A percentile compares a stretch with the other conserved stretches of the same genome.
Conservation (phyloP, 1,139 yeast species). For the Saccharomyces hybrid region DNA sequence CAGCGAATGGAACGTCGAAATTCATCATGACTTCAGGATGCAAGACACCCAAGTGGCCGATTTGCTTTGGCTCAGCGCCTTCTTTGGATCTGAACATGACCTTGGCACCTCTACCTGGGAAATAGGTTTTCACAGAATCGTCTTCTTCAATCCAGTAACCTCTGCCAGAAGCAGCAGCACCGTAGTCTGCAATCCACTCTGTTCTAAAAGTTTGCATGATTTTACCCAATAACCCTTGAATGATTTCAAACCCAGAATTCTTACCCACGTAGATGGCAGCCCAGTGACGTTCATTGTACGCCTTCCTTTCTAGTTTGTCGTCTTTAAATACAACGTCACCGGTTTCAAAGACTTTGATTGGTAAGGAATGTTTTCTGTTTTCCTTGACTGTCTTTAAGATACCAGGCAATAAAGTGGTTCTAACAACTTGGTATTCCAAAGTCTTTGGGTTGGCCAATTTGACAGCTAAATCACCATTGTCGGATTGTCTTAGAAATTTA, state of each 20-base stretch:
- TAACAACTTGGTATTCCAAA: constrained; percentile 91
- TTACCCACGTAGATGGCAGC: constrained; percentile 92
- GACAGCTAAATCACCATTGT: constrained; percentile 74
- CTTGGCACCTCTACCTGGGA: constrained; percentile 97
- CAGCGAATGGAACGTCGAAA: constrained; percentile 91
- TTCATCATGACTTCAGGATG: constrained; percentile 88
- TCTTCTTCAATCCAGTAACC: constrained; percentile 85
- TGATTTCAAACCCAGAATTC: constrained; percentile 87
- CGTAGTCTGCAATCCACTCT: constrained; percentile 60
- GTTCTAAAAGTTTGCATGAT: constrained; percentile 95
- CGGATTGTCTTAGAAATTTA: constrained; percentile 67
- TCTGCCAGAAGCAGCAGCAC: constrained; percentile 44
- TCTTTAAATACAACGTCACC: constrained; percentile 93
- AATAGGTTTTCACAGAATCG: constrained; percentile 60
- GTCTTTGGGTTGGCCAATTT: constrained; percentile 95
- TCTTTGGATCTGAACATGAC: constrained; percentile 62
- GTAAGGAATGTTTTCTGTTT: constrained; percentile 91
- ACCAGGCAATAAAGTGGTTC: constrained; percentile 92
- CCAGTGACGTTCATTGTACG: constrained; percentile 91
- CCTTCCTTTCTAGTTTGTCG: constrained; percentile 73
- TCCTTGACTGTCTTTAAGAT: constrained; percentile 91
- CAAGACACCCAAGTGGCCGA: constrained; percentile 88
- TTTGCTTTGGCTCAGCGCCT: constrained; percentile 47
- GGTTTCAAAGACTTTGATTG: constrained; percentile 88
- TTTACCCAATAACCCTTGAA: constrained; percentile 92